Percentiles rank a stretch among this genome's conserved stretches.
Conservation (phyloP, 495 filamentous ascomycete genomes). For the Lophiostoma macrostomum region DNA sequence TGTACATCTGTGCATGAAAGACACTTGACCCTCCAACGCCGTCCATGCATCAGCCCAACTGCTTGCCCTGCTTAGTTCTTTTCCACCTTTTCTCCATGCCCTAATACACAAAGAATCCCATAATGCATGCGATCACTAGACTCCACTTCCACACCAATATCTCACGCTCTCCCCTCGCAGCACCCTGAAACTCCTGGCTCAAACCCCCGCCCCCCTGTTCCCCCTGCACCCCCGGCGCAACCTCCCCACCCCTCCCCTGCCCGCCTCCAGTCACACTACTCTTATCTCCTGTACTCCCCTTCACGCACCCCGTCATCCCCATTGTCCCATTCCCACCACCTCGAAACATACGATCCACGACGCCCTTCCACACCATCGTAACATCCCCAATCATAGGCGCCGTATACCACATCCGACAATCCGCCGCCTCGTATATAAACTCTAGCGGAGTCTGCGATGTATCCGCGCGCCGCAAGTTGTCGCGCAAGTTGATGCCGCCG, state of each 20-base stretch:
- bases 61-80: no score
- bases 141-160: no score
- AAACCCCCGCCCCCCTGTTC: neutral
- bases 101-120: no score
- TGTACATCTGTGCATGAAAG: no score
- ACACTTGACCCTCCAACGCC: no score
- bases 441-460: conserved; percentile 26
- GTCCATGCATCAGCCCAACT: no score
- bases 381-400: conserved; percentile 22
- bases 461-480: conserved; percentile 23
- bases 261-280: conserved; percentile 17
- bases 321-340: no score
- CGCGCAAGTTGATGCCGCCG: conserved; percentile 24
- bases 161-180: neutral
- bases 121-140: no score
- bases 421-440: conserved; percentile 33
- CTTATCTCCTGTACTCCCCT: conserved; percentile 17
- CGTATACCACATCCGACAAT: conserved; percentile 30
- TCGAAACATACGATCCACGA: conserved; percentile 25
- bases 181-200: neutral
- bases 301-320: conserved; percentile 17
- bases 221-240: conserved; percentile 1
- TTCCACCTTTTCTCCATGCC: no score
- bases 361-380: conserved; percentile 26
- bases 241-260: conserved; percentile 12